A percentile compares a stretch with the other conserved stretches of the same genome.
These are phyloP conservation scores for Aspergillus unguis DNA, from an alignment of 2,329 filamentous ascomycete species.

Conservation along the genomic window DNA sequence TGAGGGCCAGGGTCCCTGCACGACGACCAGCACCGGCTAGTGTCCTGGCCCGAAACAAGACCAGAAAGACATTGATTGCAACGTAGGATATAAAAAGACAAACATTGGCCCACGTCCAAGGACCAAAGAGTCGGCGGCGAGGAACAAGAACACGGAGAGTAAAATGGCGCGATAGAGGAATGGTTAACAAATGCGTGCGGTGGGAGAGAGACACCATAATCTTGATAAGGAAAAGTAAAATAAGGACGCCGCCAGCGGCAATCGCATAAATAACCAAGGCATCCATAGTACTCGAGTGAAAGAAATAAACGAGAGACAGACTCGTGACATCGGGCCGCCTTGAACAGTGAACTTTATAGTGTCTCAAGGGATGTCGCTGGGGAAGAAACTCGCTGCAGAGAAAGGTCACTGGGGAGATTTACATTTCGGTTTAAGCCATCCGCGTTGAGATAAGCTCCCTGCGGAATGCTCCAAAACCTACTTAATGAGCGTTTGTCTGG, in stretches of 20 bases:
- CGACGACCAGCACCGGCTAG: conserved; percentile 13
- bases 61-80: conserved; percentile 17
- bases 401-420: no score
- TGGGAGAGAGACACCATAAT: not conserved
- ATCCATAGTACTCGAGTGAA: not conserved
- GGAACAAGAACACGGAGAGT: no score
- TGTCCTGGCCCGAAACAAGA: conserved; percentile 16
- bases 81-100: conserved; percentile 16
- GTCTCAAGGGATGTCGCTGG: not conserved
- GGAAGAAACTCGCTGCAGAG: no score
- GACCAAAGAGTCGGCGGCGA: conserved; percentile 16
- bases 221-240: conserved; percentile 11
- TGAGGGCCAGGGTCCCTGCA: conserved; percentile 20
- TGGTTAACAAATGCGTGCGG: conserved; percentile 7
- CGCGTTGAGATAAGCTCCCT: no score
- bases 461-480: no score
- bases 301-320: not conserved
- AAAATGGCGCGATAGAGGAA: no score
- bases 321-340: not conserved
- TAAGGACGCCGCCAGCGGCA: conserved; percentile 16
- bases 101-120: conserved; percentile 17
- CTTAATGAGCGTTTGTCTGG: not conserved
- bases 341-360: not conserved
- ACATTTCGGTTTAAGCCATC: no score
- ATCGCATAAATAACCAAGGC: conserved; percentile 17